Percentiles rank a stretch among this genome's conserved stretches.
Evolutionary conservation across 1,284 basidiomycete species (phyloP).

Genomic region (Tilletia walkeri): DNA sequence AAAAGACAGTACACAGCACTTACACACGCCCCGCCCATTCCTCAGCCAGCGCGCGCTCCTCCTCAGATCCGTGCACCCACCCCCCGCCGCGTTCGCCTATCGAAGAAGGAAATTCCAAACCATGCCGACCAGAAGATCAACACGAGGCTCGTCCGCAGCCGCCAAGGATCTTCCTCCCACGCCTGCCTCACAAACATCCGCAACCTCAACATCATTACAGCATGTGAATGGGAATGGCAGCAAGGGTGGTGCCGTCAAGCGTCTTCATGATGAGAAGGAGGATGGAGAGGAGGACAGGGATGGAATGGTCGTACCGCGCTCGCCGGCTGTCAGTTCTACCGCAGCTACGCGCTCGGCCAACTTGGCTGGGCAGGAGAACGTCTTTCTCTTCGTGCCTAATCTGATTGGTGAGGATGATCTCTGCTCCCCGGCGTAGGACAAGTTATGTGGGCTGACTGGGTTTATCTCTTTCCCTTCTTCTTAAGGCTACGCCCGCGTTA

Average conservation of each 20-base stretch:
- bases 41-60: no score
- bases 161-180: constrained; percentile 7
- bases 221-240: neutral
- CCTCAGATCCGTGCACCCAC: no score
- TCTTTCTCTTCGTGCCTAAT: constrained; percentile 81
- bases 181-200: neutral
- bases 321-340: constrained; percentile 5
- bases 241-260: neutral
- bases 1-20: no score
- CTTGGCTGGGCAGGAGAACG: constrained; percentile 41
- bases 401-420: constrained; percentile 66
- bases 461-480: neutral
- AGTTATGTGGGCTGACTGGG: neutral
- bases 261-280: neutral
- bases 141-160: neutral
- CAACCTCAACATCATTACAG: neutral
- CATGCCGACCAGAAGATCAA: constrained; percentile 12
- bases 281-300: neutral
- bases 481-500: constrained; percentile 82
- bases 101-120: neutral
- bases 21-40: no score
- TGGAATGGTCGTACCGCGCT: neutral
- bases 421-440: neutral
- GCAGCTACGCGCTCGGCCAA: neutral
- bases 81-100: no score